Conservation (phyloP, 2,329 filamentous ascomycete genomes). For the Aureobasidium sp. region DNA sequence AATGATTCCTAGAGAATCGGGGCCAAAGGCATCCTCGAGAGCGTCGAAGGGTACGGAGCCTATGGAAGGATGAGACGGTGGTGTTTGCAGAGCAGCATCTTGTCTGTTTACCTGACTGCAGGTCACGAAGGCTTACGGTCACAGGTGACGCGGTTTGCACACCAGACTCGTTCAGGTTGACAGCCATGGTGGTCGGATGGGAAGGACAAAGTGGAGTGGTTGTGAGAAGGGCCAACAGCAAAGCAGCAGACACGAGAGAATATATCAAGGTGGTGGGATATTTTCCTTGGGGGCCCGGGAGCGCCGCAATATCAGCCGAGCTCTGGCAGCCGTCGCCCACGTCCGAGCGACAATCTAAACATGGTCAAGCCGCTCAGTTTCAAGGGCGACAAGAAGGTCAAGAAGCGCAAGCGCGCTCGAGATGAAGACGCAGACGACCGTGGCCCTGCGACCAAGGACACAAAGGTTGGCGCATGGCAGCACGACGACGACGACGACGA, state of each 20-base stretch:
- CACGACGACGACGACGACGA: conserved; percentile 50
- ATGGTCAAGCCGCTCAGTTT: conserved; percentile 90
- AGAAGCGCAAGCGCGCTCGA: conserved; percentile 73
- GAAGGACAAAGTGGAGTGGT: neutral
- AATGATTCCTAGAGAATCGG: conserved; percentile 82
- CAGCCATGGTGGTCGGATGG: conserved; percentile 5
- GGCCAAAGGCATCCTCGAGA: conserved; percentile 75
- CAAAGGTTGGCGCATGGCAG: neutral
- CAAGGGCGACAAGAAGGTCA: conserved; percentile 93
- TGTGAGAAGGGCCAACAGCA: neutral
- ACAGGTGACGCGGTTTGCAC: conserved; percentile 25
- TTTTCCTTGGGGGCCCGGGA: neutral
- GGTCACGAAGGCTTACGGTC: conserved; percentile 37
- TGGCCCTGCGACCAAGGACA: conserved; percentile 13
- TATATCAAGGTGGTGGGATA: neutral
- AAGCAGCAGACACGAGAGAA: neutral
- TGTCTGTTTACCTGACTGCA: conserved; percentile 19
- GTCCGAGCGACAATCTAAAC: conserved; percentile 16
- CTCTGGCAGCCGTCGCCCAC: neutral
- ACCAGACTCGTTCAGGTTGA: conserved; percentile 12
- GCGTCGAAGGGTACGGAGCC: conserved; percentile 59
- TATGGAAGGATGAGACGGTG: conserved; percentile 25
- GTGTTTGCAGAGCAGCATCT: conserved; percentile 11
- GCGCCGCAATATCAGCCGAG: conserved; percentile 4
- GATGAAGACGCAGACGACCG: conserved; percentile 32